Conservation (phyloP, 805 yeast genomes). For the Teunomyces pallodes region DNA sequence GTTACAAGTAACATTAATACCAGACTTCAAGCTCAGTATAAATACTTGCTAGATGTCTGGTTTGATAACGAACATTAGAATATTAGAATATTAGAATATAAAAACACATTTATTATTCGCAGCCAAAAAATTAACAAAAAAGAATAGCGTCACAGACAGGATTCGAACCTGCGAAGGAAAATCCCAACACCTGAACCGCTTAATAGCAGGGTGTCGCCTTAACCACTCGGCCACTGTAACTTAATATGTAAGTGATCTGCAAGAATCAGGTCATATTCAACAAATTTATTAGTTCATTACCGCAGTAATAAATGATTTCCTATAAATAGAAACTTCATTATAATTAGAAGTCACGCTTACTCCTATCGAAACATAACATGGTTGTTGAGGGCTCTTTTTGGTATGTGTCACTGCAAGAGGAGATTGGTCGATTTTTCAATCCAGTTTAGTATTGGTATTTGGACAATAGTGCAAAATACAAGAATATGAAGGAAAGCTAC, state of each 20-base stretch:
- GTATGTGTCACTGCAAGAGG: not conserved
- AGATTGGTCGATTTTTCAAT: not conserved
- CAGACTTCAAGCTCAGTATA: conserved; percentile 11
- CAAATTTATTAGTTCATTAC: not conserved
- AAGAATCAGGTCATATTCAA: not conserved
- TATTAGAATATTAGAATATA: not conserved
- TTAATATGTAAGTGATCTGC: not conserved
- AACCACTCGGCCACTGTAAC: conserved; percentile 86
- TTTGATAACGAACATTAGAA: conserved; percentile 3
- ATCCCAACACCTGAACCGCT: conserved; percentile 35
- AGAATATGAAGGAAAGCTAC: not conserved
- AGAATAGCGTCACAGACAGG: conserved; percentile 93
- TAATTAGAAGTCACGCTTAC: too few relatives aligned
- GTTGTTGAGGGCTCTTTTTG: not conserved
- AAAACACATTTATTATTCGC: not conserved
- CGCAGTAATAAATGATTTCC: not conserved
- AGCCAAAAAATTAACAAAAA: conserved; percentile 29
- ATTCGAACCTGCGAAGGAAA: conserved; percentile 94
- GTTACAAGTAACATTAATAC: conserved; percentile 14
- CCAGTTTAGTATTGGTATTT: not conserved
- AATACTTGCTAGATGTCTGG: conserved; percentile 27
- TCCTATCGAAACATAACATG: too few relatives aligned
- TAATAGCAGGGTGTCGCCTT: conserved; percentile 88
- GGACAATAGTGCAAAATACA: not conserved
- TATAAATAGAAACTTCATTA: too few relatives aligned